These are phyloP conservation scores for Penicillium soppii DNA, from an alignment of 495 filamentous ascomycete species.

Conservation along the genomic window DNA sequence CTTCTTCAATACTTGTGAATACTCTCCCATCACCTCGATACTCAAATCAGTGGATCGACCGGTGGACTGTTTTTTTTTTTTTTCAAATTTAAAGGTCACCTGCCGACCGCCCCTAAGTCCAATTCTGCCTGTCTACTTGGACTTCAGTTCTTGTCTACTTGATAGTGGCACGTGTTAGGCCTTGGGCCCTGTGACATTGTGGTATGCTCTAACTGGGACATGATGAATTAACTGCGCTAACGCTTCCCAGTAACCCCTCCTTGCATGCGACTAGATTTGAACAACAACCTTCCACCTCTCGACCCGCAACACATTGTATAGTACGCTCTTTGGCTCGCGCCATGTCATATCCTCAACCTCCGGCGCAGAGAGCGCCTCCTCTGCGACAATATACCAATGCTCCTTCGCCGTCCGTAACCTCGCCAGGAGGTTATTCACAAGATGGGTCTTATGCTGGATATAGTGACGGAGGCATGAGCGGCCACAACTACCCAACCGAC, in stretches of 20 bases:
- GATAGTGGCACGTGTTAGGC: too few relatives aligned
- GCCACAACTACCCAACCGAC: slow-evolving; percentile 16
- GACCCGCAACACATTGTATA: slow-evolving; percentile 1
- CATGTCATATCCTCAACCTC: slow-evolving; percentile 37
- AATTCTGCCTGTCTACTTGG: slow-evolving; percentile 4
- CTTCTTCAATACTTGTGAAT: too few relatives aligned
- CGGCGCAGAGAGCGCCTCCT: slow-evolving; percentile 47
- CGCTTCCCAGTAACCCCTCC: too few relatives aligned
- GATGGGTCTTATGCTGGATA: slow-evolving; percentile 49
- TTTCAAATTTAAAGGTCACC: slow-evolving; percentile 6
- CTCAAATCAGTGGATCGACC: too few relatives aligned
- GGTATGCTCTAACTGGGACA: too few relatives aligned
- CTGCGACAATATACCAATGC: slow-evolving; percentile 50
- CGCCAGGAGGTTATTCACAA: slow-evolving; percentile 40
- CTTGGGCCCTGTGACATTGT: too few relatives aligned
- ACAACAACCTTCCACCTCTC: slow-evolving; percentile 1
- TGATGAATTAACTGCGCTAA: too few relatives aligned
- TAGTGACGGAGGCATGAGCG: slow-evolving; percentile 31
- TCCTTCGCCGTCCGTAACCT: slow-evolving; percentile 26
- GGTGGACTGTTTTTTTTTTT: too few relatives aligned
- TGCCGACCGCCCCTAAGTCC: slow-evolving; percentile 9
- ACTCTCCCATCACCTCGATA: too few relatives aligned
- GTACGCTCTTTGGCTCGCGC: slow-evolving; percentile 3
- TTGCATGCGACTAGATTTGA: slow-evolving; percentile 19
- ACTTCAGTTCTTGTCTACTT: too few relatives aligned